Percentiles rank a stretch among this genome's conserved stretches.
phyloP scores from a whole-genome alignment of 257 asterid genomes.

The Lavandula angustifolia region DNA sequence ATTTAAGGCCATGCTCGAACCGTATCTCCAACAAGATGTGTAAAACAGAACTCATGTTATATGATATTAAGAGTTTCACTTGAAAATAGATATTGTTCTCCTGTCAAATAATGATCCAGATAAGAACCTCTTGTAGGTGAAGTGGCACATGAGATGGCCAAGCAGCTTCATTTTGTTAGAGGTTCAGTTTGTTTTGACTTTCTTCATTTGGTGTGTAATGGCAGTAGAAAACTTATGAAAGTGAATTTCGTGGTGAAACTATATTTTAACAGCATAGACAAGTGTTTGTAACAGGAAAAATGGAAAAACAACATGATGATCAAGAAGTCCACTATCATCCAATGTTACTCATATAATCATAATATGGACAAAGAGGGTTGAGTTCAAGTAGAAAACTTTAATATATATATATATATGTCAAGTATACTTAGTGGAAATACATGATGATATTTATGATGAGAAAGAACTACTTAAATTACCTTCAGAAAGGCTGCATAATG shows the following conservation, averaged over 20 bases:
- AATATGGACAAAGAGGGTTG: no score
- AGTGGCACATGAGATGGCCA: conserved; percentile 1
- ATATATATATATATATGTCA: not conserved
- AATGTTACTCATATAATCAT: not conserved
- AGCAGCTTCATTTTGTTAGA: conserved; percentile 7
- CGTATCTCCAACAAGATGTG: conserved; percentile 33
- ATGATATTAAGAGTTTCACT: conserved; percentile 3
- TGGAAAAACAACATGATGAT: not conserved
- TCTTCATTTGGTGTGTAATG: not conserved
- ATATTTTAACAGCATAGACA: not conserved
- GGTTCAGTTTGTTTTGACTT: not conserved
- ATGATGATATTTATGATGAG: not conserved
- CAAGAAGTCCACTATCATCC: not conserved
- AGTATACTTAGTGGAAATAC: not conserved
- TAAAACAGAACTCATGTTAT: conserved; percentile 33
- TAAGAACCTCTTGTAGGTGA: conserved; percentile 22
- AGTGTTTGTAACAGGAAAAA: not conserved
- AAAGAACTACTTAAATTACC: conserved; percentile 3
- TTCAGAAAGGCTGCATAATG: not conserved
- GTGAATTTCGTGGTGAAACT: conserved; percentile 10
- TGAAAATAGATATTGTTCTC: conserved; percentile 1
- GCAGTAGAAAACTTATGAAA: conserved; percentile 8
- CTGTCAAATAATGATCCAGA: conserved; percentile 14
- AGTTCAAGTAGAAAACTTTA: not conserved
- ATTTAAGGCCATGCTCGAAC: conserved; percentile 43